Base-by-base conservation (phyloP, 2,329 filamentous ascomycete genomes). In the Plectosphaerella plurivora region DNA sequence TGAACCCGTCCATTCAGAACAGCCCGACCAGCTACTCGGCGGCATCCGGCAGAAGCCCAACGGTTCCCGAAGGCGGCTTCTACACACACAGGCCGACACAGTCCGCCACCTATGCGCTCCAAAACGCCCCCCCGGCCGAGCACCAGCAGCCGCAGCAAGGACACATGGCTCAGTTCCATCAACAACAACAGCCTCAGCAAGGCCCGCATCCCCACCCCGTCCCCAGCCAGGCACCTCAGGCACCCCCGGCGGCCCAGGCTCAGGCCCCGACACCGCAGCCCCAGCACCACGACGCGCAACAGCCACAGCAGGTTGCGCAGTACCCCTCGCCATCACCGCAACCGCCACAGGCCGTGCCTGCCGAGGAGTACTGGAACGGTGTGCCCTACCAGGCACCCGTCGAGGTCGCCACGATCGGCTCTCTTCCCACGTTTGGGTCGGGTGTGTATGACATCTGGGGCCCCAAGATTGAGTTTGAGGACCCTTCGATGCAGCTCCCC, bases 11-110 rank as follows among this genome's bases (percentile, higher is more conserved):
- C 16, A 70, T 83, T 37, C 77, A 83, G 57, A 84, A 76, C 64
- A 85, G 82, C 60, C 81, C 83, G 1, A 76, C 72, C 53, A 76
- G 74, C 60, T 84, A 82, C 65, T 84, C 82, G 6, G 75, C 81
- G 1, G 71, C 73, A 6, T 79, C 80, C 0, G 75, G 74, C 52
- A 74, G 78, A 45, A 81, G 79, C 57, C 76, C 82, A 1, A 70
- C 77, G 18, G 70, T 76, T 10, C 76, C 79, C 55, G 76, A 82
- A 45, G 68, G 41, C 7, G 41, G 73, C 51, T 78, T 81, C 60
- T 87, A 86, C 63, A 80, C 79, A 6, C 80, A 82, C 55, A 77
- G 79, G 25, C 70, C 74, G 2, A 65, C 74, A 2, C 74, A 78
- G 47, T 64, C 73, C 14, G 68, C 77, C 12, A 69, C 73, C 1